phyloP scores from a whole-genome alignment of 129 eudicot species.

The Flaveria trinervia region DNA sequence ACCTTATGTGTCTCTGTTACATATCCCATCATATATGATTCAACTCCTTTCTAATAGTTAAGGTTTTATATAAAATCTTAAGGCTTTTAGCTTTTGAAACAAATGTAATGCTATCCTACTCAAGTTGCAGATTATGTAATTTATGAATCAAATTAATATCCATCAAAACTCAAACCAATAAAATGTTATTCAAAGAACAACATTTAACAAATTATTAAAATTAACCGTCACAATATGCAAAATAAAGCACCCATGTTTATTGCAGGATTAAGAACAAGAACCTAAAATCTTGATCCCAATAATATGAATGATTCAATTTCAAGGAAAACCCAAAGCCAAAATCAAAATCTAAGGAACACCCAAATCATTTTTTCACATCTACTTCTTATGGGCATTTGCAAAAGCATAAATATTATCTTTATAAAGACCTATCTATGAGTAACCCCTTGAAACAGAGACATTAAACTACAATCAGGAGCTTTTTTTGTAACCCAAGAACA shows the following conservation, averaged over 20 bases:
- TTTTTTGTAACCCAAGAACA: background rate
- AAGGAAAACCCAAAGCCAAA: background rate
- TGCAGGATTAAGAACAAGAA: conserved; percentile 9
- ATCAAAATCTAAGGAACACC: background rate
- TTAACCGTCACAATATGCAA: conserved; percentile 7
- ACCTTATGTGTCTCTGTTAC: too few relatives aligned
- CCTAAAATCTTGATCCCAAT: conserved; percentile 5
- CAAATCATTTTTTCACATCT: background rate
- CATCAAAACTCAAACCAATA: background rate
- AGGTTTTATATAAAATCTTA: too few relatives aligned
- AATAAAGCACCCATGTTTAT: conserved; percentile 10
- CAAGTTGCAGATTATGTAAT: too few relatives aligned
- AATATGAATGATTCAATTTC: background rate
- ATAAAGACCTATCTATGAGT: background rate
- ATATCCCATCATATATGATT: too few relatives aligned
- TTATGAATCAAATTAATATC: too few relatives aligned
- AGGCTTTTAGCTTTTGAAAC: too few relatives aligned
- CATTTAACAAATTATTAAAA: conserved; percentile 2
- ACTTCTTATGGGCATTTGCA: background rate
- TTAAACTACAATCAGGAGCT: background rate
- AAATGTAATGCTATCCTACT: too few relatives aligned
- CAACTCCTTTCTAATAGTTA: too few relatives aligned
- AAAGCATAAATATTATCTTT: background rate
- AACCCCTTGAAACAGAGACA: background rate
- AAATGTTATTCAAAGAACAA: background rate